Evolutionary conservation across 768 basidiomycete species (phyloP), one percentile per base, ranked within the genome.

Genomic region (Leccinum subtestaceum): DNA sequence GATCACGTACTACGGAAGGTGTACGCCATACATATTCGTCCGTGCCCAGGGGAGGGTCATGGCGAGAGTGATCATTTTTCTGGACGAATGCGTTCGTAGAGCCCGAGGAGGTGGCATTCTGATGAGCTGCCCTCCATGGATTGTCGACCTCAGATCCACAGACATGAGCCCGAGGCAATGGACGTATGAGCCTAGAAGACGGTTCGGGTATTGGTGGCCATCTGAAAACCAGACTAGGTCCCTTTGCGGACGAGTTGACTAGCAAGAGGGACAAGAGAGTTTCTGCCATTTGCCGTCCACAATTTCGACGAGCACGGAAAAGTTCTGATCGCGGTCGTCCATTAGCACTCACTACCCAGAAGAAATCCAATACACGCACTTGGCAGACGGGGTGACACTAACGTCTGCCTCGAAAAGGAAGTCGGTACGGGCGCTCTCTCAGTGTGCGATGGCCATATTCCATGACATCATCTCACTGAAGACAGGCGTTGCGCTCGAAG

Each of bases 171-270:
- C 1, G 76, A 13, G 88, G 88, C 29, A 79, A 77, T 3, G 93
- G 84, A 52, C 94, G 86, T 53, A 84, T 82, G 29, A 96, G 82
- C 57, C 95, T 81, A 4, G 86, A 79, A 5, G 84, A 80, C 1
- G 84, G 75, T 12, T 75, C 65, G 13, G 93, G 91, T 13, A 77
- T 78, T 13, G 91, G 87, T 0, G 95, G 95, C 89, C 93, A 96
- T 61, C 90, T 81, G 70, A 87, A 94, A 54, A 93, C 88, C 5
- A 94, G 75, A 63, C 78, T 88, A 10, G 87, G 84, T 27, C 89
- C 91, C 67, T 87, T 90, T 7, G 91, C 86, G 9, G 93, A 94
- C 12, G 88, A 87, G 5, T 91, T 91, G 46, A 93, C 90, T 36
- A 97, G 83, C 4, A 95, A 74, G 60, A 96, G 79, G 10, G 91